A percentile compares a stretch with the other conserved stretches of the same genome.
Conservation (phyloP, 2,329 filamentous ascomycete species). For the Colletotrichum tanaceti region DNA sequence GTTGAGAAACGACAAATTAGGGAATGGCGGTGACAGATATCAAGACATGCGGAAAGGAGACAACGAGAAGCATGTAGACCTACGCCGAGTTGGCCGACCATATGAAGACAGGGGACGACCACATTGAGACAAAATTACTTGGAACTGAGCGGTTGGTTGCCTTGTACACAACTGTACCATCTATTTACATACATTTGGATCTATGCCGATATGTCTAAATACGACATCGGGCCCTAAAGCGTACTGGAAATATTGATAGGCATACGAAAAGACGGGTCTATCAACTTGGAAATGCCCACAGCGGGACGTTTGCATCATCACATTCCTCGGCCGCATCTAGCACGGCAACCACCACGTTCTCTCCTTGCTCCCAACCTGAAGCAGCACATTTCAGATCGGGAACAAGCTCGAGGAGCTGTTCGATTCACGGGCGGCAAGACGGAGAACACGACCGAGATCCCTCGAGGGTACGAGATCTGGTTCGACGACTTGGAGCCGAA, state of each 20-base stretch:
- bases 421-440: not conserved
- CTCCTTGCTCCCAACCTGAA: not conserved
- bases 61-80: too few species aligned
- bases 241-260: too few species aligned
- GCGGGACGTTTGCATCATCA: not conserved
- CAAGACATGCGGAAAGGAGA: too few species aligned
- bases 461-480: slow-evolving; percentile 16
- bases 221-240: too few species aligned
- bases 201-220: not conserved
- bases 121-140: too few species aligned
- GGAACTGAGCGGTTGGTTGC: too few species aligned
- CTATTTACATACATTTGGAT: too few species aligned
- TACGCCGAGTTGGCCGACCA: too few species aligned
- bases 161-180: too few species aligned
- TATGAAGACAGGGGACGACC: too few species aligned
- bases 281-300: not conserved
- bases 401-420: not conserved
- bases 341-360: not conserved
- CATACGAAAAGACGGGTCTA: not conserved
- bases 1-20: too few species aligned
- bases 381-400: not conserved
- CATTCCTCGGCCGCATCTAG: not conserved
- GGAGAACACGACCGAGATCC: slow-evolving; percentile 2
- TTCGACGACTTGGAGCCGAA: slow-evolving; percentile 7
- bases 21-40: too few species aligned